phyloP scores from a whole-genome alignment of 2,329 filamentous ascomycete genomes.

The Exophiala bonariae region DNA sequence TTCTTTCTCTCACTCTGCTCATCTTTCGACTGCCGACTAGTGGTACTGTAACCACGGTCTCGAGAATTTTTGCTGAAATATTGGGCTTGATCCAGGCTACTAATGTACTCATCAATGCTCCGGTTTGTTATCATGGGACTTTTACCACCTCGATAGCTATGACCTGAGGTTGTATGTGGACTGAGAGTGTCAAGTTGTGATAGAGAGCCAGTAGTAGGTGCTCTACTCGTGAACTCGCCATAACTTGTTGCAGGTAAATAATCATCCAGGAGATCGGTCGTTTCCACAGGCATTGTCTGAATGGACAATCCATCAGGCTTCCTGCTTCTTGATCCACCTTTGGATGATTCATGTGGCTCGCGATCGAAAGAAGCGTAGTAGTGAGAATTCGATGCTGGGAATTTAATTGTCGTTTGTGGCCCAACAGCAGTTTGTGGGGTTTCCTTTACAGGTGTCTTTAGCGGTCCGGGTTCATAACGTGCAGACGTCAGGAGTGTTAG shows the following conservation, averaged over 20 bases:
- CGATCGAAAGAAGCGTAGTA: slow-evolving; percentile 6
- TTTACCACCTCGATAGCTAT: slow-evolving; percentile 48
- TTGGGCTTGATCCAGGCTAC: slow-evolving; percentile 76
- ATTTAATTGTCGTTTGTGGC: slow-evolving; percentile 66
- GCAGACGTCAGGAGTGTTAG: slow-evolving; percentile 45
- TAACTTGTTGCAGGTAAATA: slow-evolving; percentile 36
- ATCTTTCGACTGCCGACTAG: slow-evolving; percentile 24
- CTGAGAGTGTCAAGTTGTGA: slow-evolving; percentile 34
- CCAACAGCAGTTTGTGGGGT: slow-evolving; percentile 62
- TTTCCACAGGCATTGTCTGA: slow-evolving; percentile 55
- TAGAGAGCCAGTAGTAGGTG: slow-evolving; percentile 30
- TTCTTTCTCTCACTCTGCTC: slow-evolving; percentile 50
- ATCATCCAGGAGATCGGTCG: slow-evolving; percentile 51
- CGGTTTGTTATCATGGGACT: slow-evolving; percentile 62
- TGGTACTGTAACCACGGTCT: slow-evolving; percentile 43
- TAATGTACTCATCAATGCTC: slow-evolving; percentile 81
- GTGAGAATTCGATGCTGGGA: slow-evolving; percentile 18
- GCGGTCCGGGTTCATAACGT: slow-evolving; percentile 41
- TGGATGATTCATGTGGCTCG: slow-evolving; percentile 60
- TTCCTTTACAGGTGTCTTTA: slow-evolving; percentile 37
- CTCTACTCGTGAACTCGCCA: slow-evolving; percentile 27
- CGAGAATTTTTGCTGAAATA: slow-evolving; percentile 59
- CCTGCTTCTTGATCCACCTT: slow-evolving; percentile 67
- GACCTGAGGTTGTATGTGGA: slow-evolving; percentile 38
- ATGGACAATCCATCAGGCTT: slow-evolving; percentile 76